Evolutionary conservation across 1,284 basidiomycete genomes (phyloP).

Genomic region (Cystobasidium slooffiae): DNA sequence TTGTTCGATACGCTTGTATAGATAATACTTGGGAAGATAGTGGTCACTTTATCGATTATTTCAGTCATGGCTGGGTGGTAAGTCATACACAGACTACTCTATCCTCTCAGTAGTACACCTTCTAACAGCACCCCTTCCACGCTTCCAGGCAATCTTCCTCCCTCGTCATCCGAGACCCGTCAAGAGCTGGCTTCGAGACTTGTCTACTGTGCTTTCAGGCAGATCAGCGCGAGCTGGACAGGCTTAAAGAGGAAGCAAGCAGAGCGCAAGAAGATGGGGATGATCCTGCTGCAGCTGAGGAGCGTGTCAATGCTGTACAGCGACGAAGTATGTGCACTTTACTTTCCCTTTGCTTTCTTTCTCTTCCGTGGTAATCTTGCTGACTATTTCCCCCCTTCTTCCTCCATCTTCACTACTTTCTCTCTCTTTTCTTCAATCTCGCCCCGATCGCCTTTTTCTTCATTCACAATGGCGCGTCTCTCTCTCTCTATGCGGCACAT

Average conservation of each 20-base stretch:
- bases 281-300: neutral
- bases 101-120: no score
- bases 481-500: neutral
- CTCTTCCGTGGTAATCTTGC: neutral
- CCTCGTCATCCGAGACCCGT: constrained; percentile 11
- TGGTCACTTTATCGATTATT: no score
- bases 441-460: neutral
- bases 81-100: no score
- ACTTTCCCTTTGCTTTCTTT: neutral
- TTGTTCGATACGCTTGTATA: no score
- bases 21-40: no score
- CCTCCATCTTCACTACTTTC: neutral
- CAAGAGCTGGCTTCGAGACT: neutral
- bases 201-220: neutral
- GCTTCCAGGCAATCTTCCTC: constrained; percentile 5
- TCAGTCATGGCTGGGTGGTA: constrained; percentile 8
- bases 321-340: neutral
- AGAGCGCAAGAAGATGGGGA: neutral
- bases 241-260: neutral
- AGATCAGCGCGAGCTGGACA: neutral
- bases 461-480: neutral
- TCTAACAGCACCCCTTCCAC: no score
- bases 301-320: neutral
- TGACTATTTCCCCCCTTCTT: neutral
- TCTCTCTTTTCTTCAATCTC: neutral